Conservation (phyloP, 768 basidiomycete species). For the Leccinum fibrillosum region DNA sequence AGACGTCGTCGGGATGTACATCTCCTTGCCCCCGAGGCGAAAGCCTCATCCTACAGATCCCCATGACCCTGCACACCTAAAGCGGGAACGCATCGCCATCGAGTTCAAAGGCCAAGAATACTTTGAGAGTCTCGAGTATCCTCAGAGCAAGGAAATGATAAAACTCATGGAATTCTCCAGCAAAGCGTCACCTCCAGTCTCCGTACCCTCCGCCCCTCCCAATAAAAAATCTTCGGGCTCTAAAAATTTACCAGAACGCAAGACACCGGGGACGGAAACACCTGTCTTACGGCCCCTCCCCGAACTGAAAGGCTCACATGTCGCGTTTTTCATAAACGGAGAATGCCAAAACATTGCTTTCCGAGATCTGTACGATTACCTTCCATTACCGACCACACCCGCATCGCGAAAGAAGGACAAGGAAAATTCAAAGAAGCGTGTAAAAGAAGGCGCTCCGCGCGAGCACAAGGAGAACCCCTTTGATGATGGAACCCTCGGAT, state of each 20-base stretch:
- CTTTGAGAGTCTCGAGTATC: conserved; percentile 91
- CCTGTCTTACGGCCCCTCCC: conserved; percentile 63
- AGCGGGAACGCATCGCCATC: conserved; percentile 89
- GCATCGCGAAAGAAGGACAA: conserved; percentile 58
- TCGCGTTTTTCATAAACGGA: conserved; percentile 94
- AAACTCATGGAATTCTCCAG: conserved; percentile 76
- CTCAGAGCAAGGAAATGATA: conserved; percentile 88
- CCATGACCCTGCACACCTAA: conserved; percentile 77
- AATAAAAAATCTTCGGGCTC: conserved; percentile 65
- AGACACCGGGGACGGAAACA: conserved; percentile 29
- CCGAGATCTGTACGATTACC: conserved; percentile 84
- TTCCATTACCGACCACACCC: conserved; percentile 69
- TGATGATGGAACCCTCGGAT: conserved; percentile 93
- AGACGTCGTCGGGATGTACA: conserved; percentile 92
- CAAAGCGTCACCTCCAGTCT: conserved; percentile 53
- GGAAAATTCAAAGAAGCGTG: conserved; percentile 50
- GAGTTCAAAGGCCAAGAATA: conserved; percentile 96
- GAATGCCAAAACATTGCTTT: conserved; percentile 81
- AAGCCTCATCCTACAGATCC: conserved; percentile 58
- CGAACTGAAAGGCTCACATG: conserved; percentile 61
- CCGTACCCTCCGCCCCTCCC: conserved; percentile 51
- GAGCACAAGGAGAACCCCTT: conserved; percentile 81
- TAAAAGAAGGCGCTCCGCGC: conserved; percentile 60
- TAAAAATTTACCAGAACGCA: conserved; percentile 65
- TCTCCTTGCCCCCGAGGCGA: conserved; percentile 74